Conservation (phyloP, 108 stramenopile genomes). For the Phaeodactylum tricornutum region DNA sequence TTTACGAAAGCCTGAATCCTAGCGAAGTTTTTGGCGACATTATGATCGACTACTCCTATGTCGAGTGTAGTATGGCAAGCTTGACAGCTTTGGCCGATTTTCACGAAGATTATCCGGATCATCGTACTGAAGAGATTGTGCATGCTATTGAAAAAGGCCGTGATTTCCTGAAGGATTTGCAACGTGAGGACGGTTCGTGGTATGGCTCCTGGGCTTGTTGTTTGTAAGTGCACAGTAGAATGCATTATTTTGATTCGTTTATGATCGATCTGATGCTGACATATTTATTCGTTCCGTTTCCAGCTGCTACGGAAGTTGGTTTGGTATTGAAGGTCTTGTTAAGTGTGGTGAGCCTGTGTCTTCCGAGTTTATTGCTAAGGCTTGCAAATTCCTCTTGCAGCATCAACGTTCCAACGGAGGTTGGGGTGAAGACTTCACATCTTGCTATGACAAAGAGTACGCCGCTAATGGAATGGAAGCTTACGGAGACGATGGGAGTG, state of each 20-base stretch:
- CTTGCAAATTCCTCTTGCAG: constrained; percentile 53
- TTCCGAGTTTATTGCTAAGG: constrained; percentile 44
- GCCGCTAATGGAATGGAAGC: constrained; percentile 75
- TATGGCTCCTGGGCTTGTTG: constrained; percentile 96
- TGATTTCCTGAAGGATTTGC: constrained; percentile 86
- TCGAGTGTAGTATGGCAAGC: constrained; percentile 95
- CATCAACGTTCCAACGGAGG: constrained; percentile 92
- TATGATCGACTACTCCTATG: constrained; percentile 99
- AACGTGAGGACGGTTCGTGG: constrained; percentile 93
- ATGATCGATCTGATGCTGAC: too few relatives aligned
- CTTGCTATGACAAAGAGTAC: constrained; percentile 95
- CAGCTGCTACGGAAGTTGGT: constrained; percentile 92
- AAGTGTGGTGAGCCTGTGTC: constrained; percentile 58
- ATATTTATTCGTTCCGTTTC: neutral
- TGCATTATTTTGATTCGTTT: too few relatives aligned
- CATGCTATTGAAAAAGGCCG: constrained; percentile 67
- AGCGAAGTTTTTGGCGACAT: constrained; percentile 98
- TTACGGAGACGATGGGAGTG: constrained; percentile 85
- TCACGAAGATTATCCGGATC: constrained; percentile 60
- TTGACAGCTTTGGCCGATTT: constrained; percentile 90
- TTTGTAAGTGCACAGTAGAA: constrained; percentile 58
- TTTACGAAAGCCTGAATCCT: constrained; percentile 97
- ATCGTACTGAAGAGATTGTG: constrained; percentile 67
- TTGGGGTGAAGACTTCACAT: constrained; percentile 98
- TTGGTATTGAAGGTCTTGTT: constrained; percentile 90